These are phyloP conservation scores for Eucalyptus camaldulensis DNA, from an alignment of 345 rosid genomes.

Conservation along the genomic window DNA sequence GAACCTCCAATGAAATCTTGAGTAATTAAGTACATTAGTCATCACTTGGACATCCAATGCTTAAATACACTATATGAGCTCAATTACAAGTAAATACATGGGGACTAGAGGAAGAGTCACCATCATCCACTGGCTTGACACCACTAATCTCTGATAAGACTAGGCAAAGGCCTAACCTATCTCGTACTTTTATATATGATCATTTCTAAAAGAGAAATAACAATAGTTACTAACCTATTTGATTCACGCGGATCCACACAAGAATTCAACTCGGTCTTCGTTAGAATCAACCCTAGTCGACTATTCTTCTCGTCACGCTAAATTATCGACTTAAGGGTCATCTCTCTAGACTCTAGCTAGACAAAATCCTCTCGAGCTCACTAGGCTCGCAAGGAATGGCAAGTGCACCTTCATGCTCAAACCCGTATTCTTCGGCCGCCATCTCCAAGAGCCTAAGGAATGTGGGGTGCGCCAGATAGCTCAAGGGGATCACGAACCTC, in stretches of 20 bases:
- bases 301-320: neutral
- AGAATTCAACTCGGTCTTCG: neutral
- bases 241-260: neutral
- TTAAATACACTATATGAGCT: neutral
- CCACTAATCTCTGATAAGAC: neutral
- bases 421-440: conserved; percentile 45
- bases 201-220: neutral
- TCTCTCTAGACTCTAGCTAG: neutral
- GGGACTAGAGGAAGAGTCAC: neutral
- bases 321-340: neutral
- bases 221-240: neutral
- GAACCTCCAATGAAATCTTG: neutral
- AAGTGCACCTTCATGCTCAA: conserved; percentile 26
- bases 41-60: neutral
- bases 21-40: neutral
- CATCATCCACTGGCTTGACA: neutral
- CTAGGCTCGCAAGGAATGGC: conserved; percentile 25
- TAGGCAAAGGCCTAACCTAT: neutral
- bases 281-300: neutral
- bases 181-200: neutral
- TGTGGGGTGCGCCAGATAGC: conserved; percentile 30
- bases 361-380: conserved; percentile 25
- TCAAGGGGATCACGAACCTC: conserved; percentile 45
- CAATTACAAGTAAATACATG: neutral
- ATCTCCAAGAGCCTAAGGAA: conserved; percentile 26